Percentiles rank a stretch among this genome's conserved stretches.
phyloP scores from a whole-genome alignment of 2,329 filamentous ascomycete genomes.

The Pyrenophora tritici-repentis region DNA sequence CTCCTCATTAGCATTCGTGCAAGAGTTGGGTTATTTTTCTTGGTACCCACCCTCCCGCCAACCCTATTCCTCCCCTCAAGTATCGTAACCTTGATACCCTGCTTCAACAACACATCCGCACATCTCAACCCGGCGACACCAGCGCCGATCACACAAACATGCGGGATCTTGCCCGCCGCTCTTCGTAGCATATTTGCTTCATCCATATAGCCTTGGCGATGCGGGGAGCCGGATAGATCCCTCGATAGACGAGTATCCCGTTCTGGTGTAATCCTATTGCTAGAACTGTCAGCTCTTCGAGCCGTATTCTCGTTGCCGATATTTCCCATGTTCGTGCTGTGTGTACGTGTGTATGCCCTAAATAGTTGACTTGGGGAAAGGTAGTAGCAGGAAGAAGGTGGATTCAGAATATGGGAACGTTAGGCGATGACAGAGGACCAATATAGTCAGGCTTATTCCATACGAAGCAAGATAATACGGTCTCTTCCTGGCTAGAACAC shows the following conservation, averaged over 20 bases:
- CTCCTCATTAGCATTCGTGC: not conserved
- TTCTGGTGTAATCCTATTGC: constrained; percentile 21
- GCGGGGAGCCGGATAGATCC: constrained; percentile 41
- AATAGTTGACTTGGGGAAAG: not conserved
- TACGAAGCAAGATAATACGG: no score
- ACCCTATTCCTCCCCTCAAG: constrained; percentile 70
- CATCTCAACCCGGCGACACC: constrained; percentile 73
- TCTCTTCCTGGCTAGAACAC: no score
- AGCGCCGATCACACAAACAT: constrained; percentile 71
- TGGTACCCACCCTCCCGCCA: constrained; percentile 63
- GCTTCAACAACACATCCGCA: constrained; percentile 67
- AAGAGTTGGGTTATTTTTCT: not conserved
- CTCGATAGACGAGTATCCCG: constrained; percentile 39
- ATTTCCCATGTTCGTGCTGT: constrained; percentile 21
- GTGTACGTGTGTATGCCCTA: not conserved
- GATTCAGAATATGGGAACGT: not conserved
- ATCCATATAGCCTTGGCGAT: constrained; percentile 29
- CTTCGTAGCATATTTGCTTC: constrained; percentile 38
- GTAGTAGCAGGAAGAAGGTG: not conserved
- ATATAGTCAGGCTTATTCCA: no score
- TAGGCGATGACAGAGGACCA: not conserved
- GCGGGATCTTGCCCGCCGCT: constrained; percentile 50
- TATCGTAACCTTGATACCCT: constrained; percentile 70
- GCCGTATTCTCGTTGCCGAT: constrained; percentile 34
- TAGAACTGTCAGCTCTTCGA: constrained; percentile 34